These are phyloP conservation scores for Fusarium torreyae DNA, from an alignment of 2,329 filamentous ascomycete species.

Conservation along the genomic window DNA sequence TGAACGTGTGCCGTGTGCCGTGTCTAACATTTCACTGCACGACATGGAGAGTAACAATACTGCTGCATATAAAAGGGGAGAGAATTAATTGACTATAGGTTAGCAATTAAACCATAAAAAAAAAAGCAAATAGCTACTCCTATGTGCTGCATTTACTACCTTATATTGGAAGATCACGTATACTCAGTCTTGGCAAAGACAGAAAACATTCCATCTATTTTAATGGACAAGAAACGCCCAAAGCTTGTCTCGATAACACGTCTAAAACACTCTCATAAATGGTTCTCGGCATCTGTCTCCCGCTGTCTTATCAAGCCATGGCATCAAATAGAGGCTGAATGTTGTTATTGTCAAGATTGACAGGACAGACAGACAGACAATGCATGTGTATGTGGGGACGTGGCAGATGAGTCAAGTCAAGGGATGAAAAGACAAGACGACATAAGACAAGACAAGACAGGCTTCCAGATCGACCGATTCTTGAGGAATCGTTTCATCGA, in stretches of 20 bases:
- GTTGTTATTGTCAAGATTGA: constrained; percentile 23
- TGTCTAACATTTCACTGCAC: constrained; percentile 10
- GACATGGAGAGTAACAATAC: neutral
- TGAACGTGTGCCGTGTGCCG: constrained; percentile 13
- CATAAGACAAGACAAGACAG: constrained; percentile 8
- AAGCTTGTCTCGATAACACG: constrained; percentile 1
- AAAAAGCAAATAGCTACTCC: neutral
- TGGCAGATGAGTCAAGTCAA: constrained; percentile 18
- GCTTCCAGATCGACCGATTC: constrained; percentile 35
- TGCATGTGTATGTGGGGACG: constrained; percentile 8
- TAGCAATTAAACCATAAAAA: neutral
- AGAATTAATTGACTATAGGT: neutral
- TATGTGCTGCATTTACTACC: neutral
- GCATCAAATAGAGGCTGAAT: constrained; percentile 22
- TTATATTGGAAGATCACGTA: too few relatives aligned
- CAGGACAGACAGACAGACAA: neutral
- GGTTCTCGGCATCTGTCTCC: neutral
- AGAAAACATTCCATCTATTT: neutral
- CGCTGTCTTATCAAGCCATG: constrained; percentile 19
- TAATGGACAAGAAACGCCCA: neutral
- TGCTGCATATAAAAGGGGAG: constrained; percentile 5
- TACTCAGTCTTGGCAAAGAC: neutral
- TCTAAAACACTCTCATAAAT: neutral
- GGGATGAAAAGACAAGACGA: constrained; percentile 24
- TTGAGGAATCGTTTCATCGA: constrained; percentile 3